Evolutionary conservation across 2,329 filamentous ascomycete species (phyloP), one percentile per base, ranked within the genome.

Genomic region (Paraphaeosphaeria sporulosa): DNA sequence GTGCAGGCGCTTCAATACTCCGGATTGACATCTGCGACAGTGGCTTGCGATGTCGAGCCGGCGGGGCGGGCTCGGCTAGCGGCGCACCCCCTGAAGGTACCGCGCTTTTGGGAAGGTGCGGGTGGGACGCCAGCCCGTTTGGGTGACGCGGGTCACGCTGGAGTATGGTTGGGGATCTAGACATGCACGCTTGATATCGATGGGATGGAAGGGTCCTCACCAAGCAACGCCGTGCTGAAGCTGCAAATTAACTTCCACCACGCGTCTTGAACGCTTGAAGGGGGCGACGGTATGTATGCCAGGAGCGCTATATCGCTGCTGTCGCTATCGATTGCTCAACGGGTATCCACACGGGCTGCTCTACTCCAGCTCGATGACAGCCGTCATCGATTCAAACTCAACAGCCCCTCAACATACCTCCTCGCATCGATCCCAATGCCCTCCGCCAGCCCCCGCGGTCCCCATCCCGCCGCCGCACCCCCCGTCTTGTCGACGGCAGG

Each of bases 351-450:
- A 40, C n/a, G 2, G 25, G 25, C 25, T 27, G 25, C 25, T 27
- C 25, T 6, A 27, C 25, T 27, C 25, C 25, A 27, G 25, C 25
- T 27, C 6, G 25, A 27, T 27, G 25, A 6, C 25, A 6, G 23
- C 34, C 50, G 15, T 69, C 63, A 77, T 50, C 75, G 76, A 72
- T 84, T 85, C 71, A 93, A 74, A 70, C 84, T 91, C 74, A 93
- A 78, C 58, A 94, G 73, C 1, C 87, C 88, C 74, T 93, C 90
- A 4, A 93, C 87, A 75, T 93, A 93, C 72, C 85, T 86, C 75
- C 88, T 85, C 32, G 90, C 92, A 80, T 94, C 91, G 36, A 93
- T 84, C 0, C 91, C 91, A 64, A 94, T 92, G 0, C 90, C 91
- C 70, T 91, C 88, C 0, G 86, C 87, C 64, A 93, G 76, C 57